Conservation (phyloP, 495 filamentous ascomycete species). For the Hypomontagnella submonticulosa region DNA sequence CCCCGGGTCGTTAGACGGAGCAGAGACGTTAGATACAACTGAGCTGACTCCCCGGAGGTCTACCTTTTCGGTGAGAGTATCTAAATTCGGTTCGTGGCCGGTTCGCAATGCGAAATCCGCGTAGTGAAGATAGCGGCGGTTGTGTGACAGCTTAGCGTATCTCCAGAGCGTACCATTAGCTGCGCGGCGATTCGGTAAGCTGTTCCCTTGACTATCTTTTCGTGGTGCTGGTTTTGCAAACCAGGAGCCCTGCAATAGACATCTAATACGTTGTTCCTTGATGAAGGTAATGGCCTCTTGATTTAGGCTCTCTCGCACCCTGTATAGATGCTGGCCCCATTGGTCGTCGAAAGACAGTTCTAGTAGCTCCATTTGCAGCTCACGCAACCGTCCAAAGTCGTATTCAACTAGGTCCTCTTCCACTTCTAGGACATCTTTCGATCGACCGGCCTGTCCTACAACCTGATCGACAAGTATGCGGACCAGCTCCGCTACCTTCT, state of each 20-base stretch:
- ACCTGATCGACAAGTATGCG: conserved; percentile 93
- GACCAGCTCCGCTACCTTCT: conserved; percentile 89
- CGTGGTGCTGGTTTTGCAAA: conserved; percentile 71
- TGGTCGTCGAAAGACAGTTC: conserved; percentile 92
- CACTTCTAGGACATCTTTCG: conserved; percentile 86
- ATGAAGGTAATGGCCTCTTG: conserved; percentile 94
- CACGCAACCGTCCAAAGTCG: conserved; percentile 77
- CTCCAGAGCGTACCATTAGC: conserved; percentile 68
- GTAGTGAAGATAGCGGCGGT: conserved; percentile 90
- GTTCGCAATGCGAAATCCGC: conserved; percentile 80
- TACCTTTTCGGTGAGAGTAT: conserved; percentile 81
- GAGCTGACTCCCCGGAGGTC: conserved; percentile 91
- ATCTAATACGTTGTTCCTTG: conserved; percentile 96
- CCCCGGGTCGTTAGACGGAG: conserved; percentile 62
- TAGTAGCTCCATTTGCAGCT: conserved; percentile 94
- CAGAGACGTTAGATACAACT: conserved; percentile 91
- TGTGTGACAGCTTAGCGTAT: conserved; percentile 90
- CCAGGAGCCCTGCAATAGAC: conserved; percentile 89
- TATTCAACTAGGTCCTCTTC: conserved; percentile 90
- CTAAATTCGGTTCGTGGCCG: conserved; percentile 74
- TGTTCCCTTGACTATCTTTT: conserved; percentile 53
- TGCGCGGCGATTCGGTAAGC: conserved; percentile 49
- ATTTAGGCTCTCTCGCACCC: conserved; percentile 92
- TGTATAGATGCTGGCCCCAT: conserved; percentile 89
- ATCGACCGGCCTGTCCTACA: conserved; percentile 82